Conservation (phyloP, 345 rosid species). For the Camelina laxa region DNA sequence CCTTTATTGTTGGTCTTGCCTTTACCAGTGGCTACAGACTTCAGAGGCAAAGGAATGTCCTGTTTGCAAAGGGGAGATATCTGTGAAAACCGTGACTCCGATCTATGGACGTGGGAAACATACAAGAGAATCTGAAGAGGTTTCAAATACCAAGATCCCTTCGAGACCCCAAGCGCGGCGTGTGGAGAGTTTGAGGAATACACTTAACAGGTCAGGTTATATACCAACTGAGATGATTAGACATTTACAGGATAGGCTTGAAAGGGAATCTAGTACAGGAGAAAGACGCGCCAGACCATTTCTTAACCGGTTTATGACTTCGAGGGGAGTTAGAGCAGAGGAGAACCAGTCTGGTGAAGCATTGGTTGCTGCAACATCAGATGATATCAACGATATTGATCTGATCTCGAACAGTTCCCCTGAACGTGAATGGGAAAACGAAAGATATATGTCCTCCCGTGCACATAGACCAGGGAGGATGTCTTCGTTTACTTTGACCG, state of each 20-base stretch:
- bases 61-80: constrained; percentile 86
- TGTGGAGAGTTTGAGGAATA: constrained; percentile 83
- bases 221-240: constrained; percentile 68
- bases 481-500: constrained; percentile 39
- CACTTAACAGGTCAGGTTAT: constrained; percentile 57
- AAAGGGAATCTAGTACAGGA: constrained; percentile 56
- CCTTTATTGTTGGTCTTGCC: constrained; percentile 92
- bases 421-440: constrained; percentile 50
- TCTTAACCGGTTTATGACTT: constrained; percentile 53
- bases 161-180: constrained; percentile 71
- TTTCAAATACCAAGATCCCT: constrained; percentile 62
- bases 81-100: constrained; percentile 72
- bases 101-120: constrained; percentile 79
- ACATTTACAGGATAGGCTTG: constrained; percentile 63
- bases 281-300: constrained; percentile 31
- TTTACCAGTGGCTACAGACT: constrained; percentile 72
- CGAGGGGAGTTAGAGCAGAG: constrained; percentile 72
- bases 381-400: constrained; percentile 47
- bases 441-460: constrained; percentile 40
- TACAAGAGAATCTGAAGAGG: constrained; percentile 55
- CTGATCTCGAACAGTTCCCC: constrained; percentile 44
- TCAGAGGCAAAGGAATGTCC: constrained; percentile 94
- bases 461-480: constrained; percentile 36
- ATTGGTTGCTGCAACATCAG: constrained; percentile 25
- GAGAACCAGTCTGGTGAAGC: constrained; percentile 50